These are phyloP conservation scores for Talaromyces liani DNA, from an alignment of 495 filamentous ascomycete species.

Conservation along the genomic window DNA sequence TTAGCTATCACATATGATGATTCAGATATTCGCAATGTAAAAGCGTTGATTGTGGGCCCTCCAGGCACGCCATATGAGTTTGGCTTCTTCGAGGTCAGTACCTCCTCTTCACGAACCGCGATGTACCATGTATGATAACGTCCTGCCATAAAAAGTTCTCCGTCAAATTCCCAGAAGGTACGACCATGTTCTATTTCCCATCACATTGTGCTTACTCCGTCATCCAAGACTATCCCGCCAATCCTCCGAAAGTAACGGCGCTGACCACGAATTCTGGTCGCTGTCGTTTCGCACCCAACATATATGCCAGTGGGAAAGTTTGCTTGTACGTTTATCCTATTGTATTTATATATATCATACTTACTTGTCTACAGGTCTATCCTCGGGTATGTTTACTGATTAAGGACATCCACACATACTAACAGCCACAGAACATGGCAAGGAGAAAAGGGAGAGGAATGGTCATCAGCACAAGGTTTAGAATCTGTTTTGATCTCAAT, in stretches of 20 bases:
- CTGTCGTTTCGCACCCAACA: slow-evolving; percentile 93
- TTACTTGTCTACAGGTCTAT: slow-evolving; percentile 58
- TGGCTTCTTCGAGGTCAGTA: slow-evolving; percentile 82
- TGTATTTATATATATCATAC: neutral
- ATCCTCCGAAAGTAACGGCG: slow-evolving; percentile 65
- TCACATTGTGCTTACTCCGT: neutral
- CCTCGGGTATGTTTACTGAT: slow-evolving; percentile 55
- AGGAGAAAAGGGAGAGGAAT: slow-evolving; percentile 81
- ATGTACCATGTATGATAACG: neutral
- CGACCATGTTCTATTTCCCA: neutral
- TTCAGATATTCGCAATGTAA: slow-evolving; percentile 79
- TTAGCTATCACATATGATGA: slow-evolving; percentile 82
- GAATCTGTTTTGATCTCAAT: slow-evolving; percentile 94
- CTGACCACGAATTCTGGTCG: slow-evolving; percentile 81
- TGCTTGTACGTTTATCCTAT: slow-evolving; percentile 62
- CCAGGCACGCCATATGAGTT: slow-evolving; percentile 96
- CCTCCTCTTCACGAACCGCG: neutral
- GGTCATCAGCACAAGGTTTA: slow-evolving; percentile 91
- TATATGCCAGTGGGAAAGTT: slow-evolving; percentile 85
- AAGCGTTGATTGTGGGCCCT: slow-evolving; percentile 84
- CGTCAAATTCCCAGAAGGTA: slow-evolving; percentile 29
- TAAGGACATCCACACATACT: neutral
- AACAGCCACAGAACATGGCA: slow-evolving; percentile 69
- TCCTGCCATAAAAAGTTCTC: slow-evolving; percentile 20
- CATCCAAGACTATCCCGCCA: slow-evolving; percentile 73